Base-by-base conservation (phyloP, 805 yeast genomes). In the Myxozyma sirexii region DNA sequence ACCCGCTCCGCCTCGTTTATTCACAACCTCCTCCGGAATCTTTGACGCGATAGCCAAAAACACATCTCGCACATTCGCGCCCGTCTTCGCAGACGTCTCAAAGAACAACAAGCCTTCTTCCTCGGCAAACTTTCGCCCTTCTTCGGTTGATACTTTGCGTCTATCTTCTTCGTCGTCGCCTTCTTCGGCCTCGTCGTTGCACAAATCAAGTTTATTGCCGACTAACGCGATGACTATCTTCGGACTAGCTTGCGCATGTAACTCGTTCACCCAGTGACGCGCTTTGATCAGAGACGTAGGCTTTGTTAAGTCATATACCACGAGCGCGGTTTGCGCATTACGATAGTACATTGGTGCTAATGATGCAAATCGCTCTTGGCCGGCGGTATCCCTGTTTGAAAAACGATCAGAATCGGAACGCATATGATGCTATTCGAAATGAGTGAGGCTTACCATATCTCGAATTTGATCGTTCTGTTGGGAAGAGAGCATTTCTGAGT, bases 261-360 rank as follows among this genome's bases (percentile, higher is more conserved):
- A 81, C 73, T 93, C 98, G 70, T 88, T 88, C 56, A 93, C 97
- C 99, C 99, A 93, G 76, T 93, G 97, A 69, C 97, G 87, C 7
- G 98, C 98, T 74, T 93, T 91, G 69, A 91, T 86, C 70, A 93
- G 93, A 21, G 96, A 87, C n/a, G 96, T 94, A 2, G 97, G 97
- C 71, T 91, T 91, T 37, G 98, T 92, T 66, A 93, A 84, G 70
- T 93, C 99, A 73, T 93, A 93, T 6, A 93, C 99, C 13, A 94
- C 97, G 63, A 93, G 78, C 0, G 98, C 98, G 33, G 97, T 96
- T 73, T 92, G 97, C n/a, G 99, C 97, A 70, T 94, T 93, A 73
- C 99, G 83, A 77, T 93, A 93, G 76, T 93, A 93, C 94, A 93
- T 87, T 29, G 98, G 98, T 0, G 98, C 97, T 70, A 93, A 81